Conservation (phyloP, 2,329 filamentous ascomycete species). For the Aspergillus transmontanensis region DNA sequence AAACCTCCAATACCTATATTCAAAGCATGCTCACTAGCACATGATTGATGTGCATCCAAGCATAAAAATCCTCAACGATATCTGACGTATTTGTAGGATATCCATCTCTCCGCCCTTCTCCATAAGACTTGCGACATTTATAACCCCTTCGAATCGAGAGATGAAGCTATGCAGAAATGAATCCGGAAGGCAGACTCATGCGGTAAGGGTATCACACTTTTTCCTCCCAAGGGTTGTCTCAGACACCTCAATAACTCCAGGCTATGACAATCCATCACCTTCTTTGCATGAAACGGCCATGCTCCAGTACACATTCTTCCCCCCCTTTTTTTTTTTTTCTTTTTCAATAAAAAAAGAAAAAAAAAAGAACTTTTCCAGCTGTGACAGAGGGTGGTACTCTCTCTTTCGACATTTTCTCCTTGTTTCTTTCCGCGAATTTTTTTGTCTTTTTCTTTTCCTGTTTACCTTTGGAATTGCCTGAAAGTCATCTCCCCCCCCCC, state of each 20-base stretch:
- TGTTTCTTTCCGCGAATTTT: constrained; percentile 14
- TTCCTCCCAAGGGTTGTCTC: constrained; percentile 40
- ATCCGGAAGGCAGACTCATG: constrained; percentile 42
- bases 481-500: constrained; percentile 6
- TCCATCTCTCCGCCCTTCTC: constrained; percentile 25
- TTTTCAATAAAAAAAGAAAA: neutral
- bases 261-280: constrained; percentile 33
- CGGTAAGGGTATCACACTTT: constrained; percentile 47
- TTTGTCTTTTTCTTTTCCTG: constrained; percentile 15
- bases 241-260: constrained; percentile 44
- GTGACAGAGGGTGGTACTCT: constrained; percentile 27
- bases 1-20: constrained; percentile 32
- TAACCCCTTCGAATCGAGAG: constrained; percentile 32
- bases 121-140: constrained; percentile 31
- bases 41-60: constrained; percentile 24
- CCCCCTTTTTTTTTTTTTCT: too few relatives aligned
- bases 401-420: constrained; percentile 10
- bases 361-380: constrained; percentile 28
- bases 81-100: constrained; percentile 32
- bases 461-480: constrained; percentile 13
- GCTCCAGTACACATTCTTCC: constrained; percentile 25
- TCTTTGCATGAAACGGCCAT: constrained; percentile 34
- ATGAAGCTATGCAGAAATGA: constrained; percentile 42
- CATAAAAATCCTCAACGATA: constrained; percentile 32
- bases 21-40: constrained; percentile 27